Base-by-base conservation (phyloP, 2,329 filamentous ascomycete species). In the Fusarium citri region DNA sequence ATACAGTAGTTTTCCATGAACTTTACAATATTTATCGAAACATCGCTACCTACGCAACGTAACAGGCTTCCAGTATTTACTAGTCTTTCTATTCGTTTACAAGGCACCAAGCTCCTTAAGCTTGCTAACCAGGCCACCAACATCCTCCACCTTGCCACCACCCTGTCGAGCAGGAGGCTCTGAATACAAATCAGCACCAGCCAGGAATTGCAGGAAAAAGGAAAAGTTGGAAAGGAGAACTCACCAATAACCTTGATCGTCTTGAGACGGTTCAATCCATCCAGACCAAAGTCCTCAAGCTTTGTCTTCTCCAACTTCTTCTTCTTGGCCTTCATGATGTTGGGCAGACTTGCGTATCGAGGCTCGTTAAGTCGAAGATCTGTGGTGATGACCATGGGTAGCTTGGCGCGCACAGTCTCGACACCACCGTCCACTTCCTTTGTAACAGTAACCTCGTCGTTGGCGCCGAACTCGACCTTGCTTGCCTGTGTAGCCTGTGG, bases 271-370 rank as follows among this genome's bases (percentile, higher is more conserved):
- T 87, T 90, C 80, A 87, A 86, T 55, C 88, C 88, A 75, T 94
- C 90, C 45, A 97, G 82, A 3, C 92, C 93, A 80, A 92, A 92
- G 78, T 99, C 96, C 60, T 85, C 87, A 79, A 98, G 80, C 72
- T 88, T 93, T 87, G 94, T 92, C 91, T 98, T 98, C 77, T 96
- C 94, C 75, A 99, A 78, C 78, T 93, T 93, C 92, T 99, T 99
- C 92, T 98, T 99, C 92, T 99, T 99, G 55, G 96, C 96, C 91
- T 98, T 99, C 96, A 99, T 99, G 72, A 99, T 98, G 80, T 98
- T 98, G 53, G 94, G 95, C 88, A 99, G 81, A 81, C 90, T 97
- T 23, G 95, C 96, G 80, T 97, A 99, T 71, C 96, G 86, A 64
- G 96, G 96, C 88, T 97, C 94, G 78, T 99, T 99, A 80, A 99